Percentiles rank a stretch among this genome's conserved stretches.
Conservation (phyloP, 768 basidiomycete species). For the Phlegmacium glaucopus region DNA sequence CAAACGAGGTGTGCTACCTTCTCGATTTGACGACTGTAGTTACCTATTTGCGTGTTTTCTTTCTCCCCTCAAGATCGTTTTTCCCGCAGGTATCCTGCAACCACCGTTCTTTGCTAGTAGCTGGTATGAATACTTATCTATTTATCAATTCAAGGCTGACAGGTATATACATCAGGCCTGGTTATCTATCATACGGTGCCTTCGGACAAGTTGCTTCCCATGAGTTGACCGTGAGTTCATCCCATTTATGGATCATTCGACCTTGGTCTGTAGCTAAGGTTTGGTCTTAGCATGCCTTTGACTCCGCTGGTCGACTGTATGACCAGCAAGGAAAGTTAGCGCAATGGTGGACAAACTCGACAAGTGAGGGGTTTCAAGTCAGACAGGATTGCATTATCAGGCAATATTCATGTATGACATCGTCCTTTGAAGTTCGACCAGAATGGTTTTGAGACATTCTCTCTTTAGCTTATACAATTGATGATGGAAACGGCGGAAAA, state of each 20-base stretch:
- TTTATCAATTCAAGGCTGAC: not conserved
- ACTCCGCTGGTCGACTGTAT: slow-evolving; percentile 86
- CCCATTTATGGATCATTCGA: not conserved
- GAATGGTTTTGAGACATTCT: not conserved
- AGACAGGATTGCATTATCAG: slow-evolving; percentile 87
- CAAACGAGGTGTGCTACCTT: slow-evolving; percentile 64
- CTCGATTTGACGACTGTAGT: not conserved
- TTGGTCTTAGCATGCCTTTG: slow-evolving; percentile 73
- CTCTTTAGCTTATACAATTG: slow-evolving; percentile 49
- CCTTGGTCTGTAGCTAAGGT: not conserved
- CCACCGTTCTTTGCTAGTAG: slow-evolving; percentile 78
- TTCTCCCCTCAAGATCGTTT: slow-evolving; percentile 64
- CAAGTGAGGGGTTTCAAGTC: slow-evolving; percentile 77
- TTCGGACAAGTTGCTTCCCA: slow-evolving; percentile 93
- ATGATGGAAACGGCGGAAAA: slow-evolving; percentile 81
- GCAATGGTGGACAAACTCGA: slow-evolving; percentile 92
- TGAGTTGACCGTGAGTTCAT: slow-evolving; percentile 71
- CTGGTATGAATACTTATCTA: slow-evolving; percentile 37
- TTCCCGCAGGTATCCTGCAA: slow-evolving; percentile 94
- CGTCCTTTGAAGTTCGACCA: not conserved
- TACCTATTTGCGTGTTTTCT: not conserved
- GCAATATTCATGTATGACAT: slow-evolving; percentile 73
- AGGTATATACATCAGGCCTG: slow-evolving; percentile 53
- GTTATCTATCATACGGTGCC: slow-evolving; percentile 86
- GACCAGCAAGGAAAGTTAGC: slow-evolving; percentile 86